A percentile compares a stretch with the other conserved stretches of the same genome.
Conservation (phyloP, 108 stramenopile genomes). For the Stephanodiscus minutulus region DNA sequence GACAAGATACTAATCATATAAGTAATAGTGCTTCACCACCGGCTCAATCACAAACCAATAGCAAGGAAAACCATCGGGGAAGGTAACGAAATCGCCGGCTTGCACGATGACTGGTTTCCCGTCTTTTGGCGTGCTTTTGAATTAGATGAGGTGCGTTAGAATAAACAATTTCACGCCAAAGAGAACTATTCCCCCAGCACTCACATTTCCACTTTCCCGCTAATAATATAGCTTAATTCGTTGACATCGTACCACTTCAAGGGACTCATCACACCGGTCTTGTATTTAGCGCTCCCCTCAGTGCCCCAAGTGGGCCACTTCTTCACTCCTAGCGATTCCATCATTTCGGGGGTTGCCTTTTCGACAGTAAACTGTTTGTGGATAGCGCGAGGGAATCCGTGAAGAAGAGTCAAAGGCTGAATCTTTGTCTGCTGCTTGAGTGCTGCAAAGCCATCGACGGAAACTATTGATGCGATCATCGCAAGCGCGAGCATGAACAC, state of each 20-base stretch:
- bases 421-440: neutral
- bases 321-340: neutral
- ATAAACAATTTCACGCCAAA: no score
- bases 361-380: neutral
- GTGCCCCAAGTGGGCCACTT: neutral
- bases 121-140: neutral
- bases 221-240: neutral
- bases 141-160: neutral
- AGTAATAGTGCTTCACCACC: neutral
- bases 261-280: neutral
- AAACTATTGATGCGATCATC: neutral
- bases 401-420: neutral
- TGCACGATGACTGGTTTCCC: neutral
- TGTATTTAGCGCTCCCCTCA: neutral
- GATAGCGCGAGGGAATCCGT: neutral
- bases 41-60: neutral
- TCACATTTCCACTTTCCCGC: neutral
- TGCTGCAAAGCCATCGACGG: neutral
- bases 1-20: neutral
- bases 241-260: neutral
- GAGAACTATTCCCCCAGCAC: neutral
- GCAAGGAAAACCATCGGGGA: neutral
- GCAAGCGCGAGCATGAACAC: neutral
- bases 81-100: neutral
- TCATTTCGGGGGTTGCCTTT: neutral